Evolutionary conservation across 257 asterid genomes (phyloP).

Genomic region (Rhazya stricta): DNA sequence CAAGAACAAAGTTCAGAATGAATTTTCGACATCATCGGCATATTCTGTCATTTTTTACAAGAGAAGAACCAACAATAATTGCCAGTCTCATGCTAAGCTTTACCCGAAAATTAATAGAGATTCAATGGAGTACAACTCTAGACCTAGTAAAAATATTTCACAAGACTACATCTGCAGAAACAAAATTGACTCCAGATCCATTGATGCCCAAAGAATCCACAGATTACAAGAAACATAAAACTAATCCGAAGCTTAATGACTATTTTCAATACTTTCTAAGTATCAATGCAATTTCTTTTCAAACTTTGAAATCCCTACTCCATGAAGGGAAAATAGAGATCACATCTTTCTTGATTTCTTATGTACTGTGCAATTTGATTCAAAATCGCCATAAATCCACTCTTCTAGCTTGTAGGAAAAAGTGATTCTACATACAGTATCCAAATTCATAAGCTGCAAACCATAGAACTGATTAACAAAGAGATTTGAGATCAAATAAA

Average conservation of each 20-base stretch:
- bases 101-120: background rate
- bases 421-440: background rate
- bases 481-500: background rate
- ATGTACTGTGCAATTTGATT: background rate
- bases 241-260: background rate
- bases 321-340: background rate
- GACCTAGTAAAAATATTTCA: background rate
- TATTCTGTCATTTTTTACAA: background rate
- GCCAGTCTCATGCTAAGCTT: background rate
- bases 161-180: background rate
- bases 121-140: background rate
- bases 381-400: background rate
- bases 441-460: background rate
- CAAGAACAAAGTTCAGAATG: background rate
- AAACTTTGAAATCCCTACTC: background rate
- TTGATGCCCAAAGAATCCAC: background rate
- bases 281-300: background rate
- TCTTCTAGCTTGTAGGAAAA: background rate
- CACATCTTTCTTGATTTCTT: background rate
- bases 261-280: background rate
- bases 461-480: background rate
- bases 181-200: background rate
- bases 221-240: background rate
- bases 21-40: background rate
- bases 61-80: background rate